Evolutionary conservation across 768 basidiomycete genomes (phyloP).

Genomic region (Pisolithus marmoratus): DNA sequence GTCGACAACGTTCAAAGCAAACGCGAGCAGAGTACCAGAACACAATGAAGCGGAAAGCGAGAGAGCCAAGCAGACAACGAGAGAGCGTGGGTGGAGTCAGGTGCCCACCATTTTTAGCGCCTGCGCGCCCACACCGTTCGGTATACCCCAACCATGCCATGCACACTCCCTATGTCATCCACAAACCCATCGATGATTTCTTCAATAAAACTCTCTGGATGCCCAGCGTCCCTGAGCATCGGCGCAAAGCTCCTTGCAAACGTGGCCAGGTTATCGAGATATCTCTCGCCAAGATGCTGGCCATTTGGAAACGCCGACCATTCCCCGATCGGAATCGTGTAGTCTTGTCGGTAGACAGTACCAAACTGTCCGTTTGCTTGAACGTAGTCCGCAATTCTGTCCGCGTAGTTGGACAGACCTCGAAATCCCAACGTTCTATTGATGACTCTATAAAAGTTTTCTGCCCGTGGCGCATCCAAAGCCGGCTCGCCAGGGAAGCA

Average conservation of each 20-base stretch:
- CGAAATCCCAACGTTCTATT: slow-evolving; percentile 34
- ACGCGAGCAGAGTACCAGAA: no score
- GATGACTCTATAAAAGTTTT: slow-evolving; percentile 33
- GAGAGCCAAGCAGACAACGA: no score
- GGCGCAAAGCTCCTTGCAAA: slow-evolving; percentile 47
- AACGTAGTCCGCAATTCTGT: slow-evolving; percentile 35
- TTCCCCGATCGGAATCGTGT: slow-evolving; percentile 51
- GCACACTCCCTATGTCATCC: slow-evolving; percentile 40
- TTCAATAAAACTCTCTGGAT: slow-evolving; percentile 29
- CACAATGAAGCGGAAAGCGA: no score
- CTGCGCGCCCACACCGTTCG: slow-evolving; percentile 44
- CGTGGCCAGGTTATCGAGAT: slow-evolving; percentile 32
- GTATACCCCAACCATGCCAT: slow-evolving; percentile 45
- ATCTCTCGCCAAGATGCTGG: slow-evolving; percentile 37
- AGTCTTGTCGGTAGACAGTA: slow-evolving; percentile 28
- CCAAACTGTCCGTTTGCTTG: slow-evolving; percentile 34
- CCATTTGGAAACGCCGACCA: slow-evolving; percentile 37
- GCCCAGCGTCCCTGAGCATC: slow-evolving; percentile 38
- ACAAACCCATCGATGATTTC: slow-evolving; percentile 37
- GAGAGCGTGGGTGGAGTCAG: neutral
- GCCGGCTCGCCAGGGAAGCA: slow-evolving; percentile 17
- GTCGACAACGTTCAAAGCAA: no score
- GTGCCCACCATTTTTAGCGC: slow-evolving; percentile 7
- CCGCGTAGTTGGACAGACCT: slow-evolving; percentile 35
- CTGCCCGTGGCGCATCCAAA: slow-evolving; percentile 21